Percentiles rank a stretch among this genome's conserved stretches.
These are phyloP conservation scores for Claviceps pusilla DNA, from an alignment of 2,329 filamentous ascomycete species.

Conservation along the genomic window DNA sequence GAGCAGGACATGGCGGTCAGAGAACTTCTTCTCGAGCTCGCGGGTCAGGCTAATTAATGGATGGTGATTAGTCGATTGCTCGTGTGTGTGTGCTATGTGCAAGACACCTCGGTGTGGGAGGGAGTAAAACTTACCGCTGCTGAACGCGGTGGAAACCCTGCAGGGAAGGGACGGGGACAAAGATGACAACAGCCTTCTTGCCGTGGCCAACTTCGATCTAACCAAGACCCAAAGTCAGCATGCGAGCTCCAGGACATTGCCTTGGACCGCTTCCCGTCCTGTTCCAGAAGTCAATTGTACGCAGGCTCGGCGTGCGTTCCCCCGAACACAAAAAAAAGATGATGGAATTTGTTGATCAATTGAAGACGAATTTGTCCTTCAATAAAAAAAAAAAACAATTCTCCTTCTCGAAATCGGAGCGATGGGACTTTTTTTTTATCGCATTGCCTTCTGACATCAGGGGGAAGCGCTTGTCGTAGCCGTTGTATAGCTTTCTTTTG, in stretches of 20 bases:
- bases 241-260: slow-evolving; percentile 58
- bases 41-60: slow-evolving; percentile 72
- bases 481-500: slow-evolving; percentile 20
- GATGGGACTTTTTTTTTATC: background rate
- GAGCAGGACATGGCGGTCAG: slow-evolving; percentile 98
- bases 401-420: slow-evolving; percentile 6
- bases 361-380: background rate
- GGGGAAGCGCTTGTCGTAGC: slow-evolving; percentile 13
- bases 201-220: slow-evolving; percentile 99
- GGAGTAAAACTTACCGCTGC: slow-evolving; percentile 66
- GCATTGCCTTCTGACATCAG: background rate
- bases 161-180: slow-evolving; percentile 99
- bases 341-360: slow-evolving; percentile 6
- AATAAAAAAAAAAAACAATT: background rate
- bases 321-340: slow-evolving; percentile 3
- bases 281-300: slow-evolving; percentile 37
- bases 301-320: slow-evolving; percentile 18
- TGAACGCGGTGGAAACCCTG: slow-evolving; percentile 98
- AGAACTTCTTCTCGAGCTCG: slow-evolving; percentile 99
- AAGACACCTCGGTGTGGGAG: background rate
- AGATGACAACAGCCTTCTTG: slow-evolving; percentile 99
- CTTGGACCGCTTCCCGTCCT: slow-evolving; percentile 65
- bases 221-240: slow-evolving; percentile 54
- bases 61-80: background rate
- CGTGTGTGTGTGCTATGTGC: background rate